These are phyloP conservation scores for Umbellularia californica DNA, from an alignment of 164 flowering plant species.

Conservation along the genomic window DNA sequence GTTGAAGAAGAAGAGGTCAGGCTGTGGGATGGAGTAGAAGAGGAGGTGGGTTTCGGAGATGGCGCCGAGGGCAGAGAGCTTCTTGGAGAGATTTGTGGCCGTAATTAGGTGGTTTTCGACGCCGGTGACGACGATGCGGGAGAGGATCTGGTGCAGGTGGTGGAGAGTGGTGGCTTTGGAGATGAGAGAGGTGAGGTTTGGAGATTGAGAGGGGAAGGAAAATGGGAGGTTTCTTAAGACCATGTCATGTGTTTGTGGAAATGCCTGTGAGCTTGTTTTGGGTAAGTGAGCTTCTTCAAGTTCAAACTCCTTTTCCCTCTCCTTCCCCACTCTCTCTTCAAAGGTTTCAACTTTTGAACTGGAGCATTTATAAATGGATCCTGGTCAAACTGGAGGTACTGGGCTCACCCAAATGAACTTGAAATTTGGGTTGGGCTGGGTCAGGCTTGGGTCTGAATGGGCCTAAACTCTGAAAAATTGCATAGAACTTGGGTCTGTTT, in stretches of 20 bases:
- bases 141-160: constrained; percentile 63
- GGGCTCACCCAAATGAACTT: too few species aligned
- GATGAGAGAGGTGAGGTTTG: constrained; percentile 39
- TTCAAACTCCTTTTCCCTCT: neutral
- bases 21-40: constrained; percentile 31
- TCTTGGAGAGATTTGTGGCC: constrained; percentile 67
- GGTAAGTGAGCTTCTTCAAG: too few species aligned
- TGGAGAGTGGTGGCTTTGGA: constrained; percentile 33
- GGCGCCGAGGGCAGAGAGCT: constrained; percentile 43
- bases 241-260: constrained; percentile 1
- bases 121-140: constrained; percentile 58
- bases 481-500: too few species aligned
- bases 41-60: constrained; percentile 33
- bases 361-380: too few species aligned
- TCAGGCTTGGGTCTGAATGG: too few species aligned
- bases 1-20: constrained; percentile 60
- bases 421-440: too few species aligned
- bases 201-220: constrained; percentile 30
- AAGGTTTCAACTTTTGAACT: too few species aligned
- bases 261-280: neutral
- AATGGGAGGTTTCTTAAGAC: neutral
- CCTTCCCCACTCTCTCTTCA: neutral
- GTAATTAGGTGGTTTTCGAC: constrained; percentile 42
- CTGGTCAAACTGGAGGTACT: too few species aligned
- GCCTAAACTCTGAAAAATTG: too few species aligned